Evolutionary conservation across 139 green algal species (phyloP), one percentile per base, ranked within the genome.

Genomic region (Monoraphidium neglectum): DNA sequence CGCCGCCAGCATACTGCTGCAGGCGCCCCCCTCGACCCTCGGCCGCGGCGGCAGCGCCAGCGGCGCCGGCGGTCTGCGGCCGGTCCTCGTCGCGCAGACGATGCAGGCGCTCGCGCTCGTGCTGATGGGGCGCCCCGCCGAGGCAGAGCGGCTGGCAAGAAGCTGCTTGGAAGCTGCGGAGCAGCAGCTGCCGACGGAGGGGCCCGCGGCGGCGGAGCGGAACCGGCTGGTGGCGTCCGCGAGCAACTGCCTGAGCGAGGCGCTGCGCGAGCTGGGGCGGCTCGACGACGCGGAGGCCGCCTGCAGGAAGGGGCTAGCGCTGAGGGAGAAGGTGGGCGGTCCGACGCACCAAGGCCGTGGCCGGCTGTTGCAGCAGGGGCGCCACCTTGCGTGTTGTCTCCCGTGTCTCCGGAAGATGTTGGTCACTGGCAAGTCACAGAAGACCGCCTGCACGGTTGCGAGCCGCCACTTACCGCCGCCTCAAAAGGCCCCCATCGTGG

Each of bases 171-270:
- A 56, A 32, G 62, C 63, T 26, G 73, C 73, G 1, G 49, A 56
- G 49, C 33, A 53, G 16, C 43, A 51, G 43, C 43, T 51, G 43
- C 43, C 43, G 43, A 21, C 43, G 8, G 43, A 51, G 43, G 43
- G 43, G 43, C 43, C 43, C 8, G 43, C 63, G 26, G 62, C 63
- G 26, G 46, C 63, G 18, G 73, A 79, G 36, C 73, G 73, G 21
- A 79, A 73, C 73, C 71, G 64, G 35, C 64, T 79, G 49, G 63
- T 73, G 24, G 73, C 73, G 13, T 67, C 33, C 35, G 71, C 61
- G 35, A 40, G 54, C 63, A 79, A 79, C 63, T 79, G 73, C 64
- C 38, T 79, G 16, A 64, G 49, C 23, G 73, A 79, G 63, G 73
- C 37, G 63, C 49, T 73, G 35, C 40, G 64, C 1, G 73, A 79